Percentiles rank a stretch among this genome's conserved stretches.
Evolutionary conservation across 345 rosid species (phyloP).

Genomic region (Linum usitatissimum): DNA sequence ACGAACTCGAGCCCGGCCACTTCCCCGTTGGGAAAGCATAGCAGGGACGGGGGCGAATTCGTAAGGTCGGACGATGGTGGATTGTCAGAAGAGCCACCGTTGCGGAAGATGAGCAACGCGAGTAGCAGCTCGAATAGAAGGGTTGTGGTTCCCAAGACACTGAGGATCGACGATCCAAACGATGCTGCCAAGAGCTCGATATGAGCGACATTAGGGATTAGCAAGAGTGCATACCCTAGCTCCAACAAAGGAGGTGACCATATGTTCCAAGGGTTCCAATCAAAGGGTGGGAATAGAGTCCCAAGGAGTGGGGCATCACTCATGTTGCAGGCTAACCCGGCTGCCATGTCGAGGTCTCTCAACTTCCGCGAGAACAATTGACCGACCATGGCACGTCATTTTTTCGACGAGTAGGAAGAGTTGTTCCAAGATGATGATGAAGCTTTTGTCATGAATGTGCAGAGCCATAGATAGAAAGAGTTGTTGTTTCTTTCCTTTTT

Average conservation of each 20-base stretch:
- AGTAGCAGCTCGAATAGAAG: constrained; percentile 4
- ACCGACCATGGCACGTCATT: no score
- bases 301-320: constrained; percentile 23
- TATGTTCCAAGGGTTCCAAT: constrained; percentile 40
- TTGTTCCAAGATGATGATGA: no score
- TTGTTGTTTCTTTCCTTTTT: no score
- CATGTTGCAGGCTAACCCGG: constrained; percentile 59
- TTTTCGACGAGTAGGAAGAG: no score
- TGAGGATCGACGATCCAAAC: constrained; percentile 7
- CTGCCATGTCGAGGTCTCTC: constrained; percentile 56
- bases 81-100: constrained; percentile 9
- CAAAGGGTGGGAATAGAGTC: constrained; percentile 23
- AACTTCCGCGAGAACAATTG: constrained; percentile 52
- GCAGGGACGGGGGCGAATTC: constrained; percentile 9
- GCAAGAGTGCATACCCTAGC: constrained; percentile 8
- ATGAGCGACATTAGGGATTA: background rate
- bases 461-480: no score
- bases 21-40: constrained; percentile 18
- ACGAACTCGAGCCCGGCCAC: background rate
- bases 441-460: no score
- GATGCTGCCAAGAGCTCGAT: constrained; percentile 5
- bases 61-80: constrained; percentile 6
- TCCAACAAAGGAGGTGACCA: constrained; percentile 19
- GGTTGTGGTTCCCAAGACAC: constrained; percentile 9
- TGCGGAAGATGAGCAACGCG: background rate